Evolutionary conservation across 345 rosid genomes (phyloP), one percentile per base, ranked within the genome.

Genomic region (Eucalyptus pauciflora): DNA sequence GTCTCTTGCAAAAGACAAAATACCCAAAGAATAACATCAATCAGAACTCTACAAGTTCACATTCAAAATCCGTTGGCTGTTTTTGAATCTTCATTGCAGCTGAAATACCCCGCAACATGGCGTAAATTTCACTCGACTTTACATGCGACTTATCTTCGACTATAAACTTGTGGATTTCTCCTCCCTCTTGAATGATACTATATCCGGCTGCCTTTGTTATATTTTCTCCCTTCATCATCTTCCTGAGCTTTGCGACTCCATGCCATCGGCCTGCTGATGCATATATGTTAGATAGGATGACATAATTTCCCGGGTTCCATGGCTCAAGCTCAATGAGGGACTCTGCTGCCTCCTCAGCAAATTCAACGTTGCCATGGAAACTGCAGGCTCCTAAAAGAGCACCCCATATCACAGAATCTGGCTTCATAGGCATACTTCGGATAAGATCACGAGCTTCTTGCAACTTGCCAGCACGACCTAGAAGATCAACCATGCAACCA

Each of bases 401-500:
- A 88, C 98, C 97, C 97, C 98, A 96, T 46, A 95, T 91, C 11
- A 95, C 96, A 86, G 99, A 93, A 90, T 96, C 99, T 27, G 98
- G 96, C 83, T 91, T 93, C 94, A 95, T 95, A 25, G 95, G 98
- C 98, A 97, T 97, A 22, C 90, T 91, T 88, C 88, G 91, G 54
- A 94, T 90, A 87, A 96, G 94, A 90, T 93, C 90, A 85, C 93
- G 94, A 22, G 97, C 97, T 93, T 95, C 96, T 90, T 90, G 91
- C 49, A 96, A 90, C 90, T 92, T 91, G 48, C 99, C 99, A 2
- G 96, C 95, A 50, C 99, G 97, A 69, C 97, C 98, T 33, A 96
- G 91, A 88, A 97, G 97, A 91, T 97, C 98, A 85, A 96, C 95
- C 96, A 97, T 93, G 95, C 97, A 97, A 86, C 98, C 97, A 22